Percentiles rank a stretch among this genome's conserved stretches.
Evolutionary conservation across 176 grass and related monocot genomes (phyloP).

Genomic region (Rhynchospora pubera): DNA sequence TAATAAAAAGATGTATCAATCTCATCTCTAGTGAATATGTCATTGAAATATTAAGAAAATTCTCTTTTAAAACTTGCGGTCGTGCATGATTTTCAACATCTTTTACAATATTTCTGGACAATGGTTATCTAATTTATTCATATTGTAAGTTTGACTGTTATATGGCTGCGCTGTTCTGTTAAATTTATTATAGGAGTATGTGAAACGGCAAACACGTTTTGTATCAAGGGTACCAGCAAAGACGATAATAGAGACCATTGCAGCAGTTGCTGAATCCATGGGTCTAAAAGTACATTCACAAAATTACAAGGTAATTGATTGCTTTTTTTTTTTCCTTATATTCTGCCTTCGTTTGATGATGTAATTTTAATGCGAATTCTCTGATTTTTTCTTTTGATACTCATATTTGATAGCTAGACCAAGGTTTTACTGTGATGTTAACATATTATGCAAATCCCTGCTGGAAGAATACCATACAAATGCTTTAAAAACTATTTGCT

Average conservation of each 20-base stretch:
- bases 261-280: constrained; percentile 57
- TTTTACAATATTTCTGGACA: not conserved
- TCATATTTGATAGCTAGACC: not conserved
- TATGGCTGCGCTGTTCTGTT: not conserved
- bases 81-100: not conserved
- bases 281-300: constrained; percentile 83
- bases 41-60: not conserved
- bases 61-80: not conserved
- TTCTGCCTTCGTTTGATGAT: not conserved
- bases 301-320: constrained; percentile 75
- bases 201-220: constrained; percentile 91
- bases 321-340: not conserved
- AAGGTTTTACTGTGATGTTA: not conserved
- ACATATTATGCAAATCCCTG: not conserved
- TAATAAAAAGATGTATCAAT: not conserved
- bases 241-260: constrained; percentile 63
- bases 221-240: constrained; percentile 75
- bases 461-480: constrained; percentile 15
- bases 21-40: not conserved
- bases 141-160: not conserved
- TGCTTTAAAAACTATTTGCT: not conserved
- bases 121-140: not conserved
- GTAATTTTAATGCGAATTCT: not conserved
- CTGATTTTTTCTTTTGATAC: not conserved
- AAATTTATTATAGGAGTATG: constrained; percentile 48